These are phyloP conservation scores for Aspergillus cejpii DNA, from an alignment of 2,329 filamentous ascomycete species.

Conservation along the genomic window DNA sequence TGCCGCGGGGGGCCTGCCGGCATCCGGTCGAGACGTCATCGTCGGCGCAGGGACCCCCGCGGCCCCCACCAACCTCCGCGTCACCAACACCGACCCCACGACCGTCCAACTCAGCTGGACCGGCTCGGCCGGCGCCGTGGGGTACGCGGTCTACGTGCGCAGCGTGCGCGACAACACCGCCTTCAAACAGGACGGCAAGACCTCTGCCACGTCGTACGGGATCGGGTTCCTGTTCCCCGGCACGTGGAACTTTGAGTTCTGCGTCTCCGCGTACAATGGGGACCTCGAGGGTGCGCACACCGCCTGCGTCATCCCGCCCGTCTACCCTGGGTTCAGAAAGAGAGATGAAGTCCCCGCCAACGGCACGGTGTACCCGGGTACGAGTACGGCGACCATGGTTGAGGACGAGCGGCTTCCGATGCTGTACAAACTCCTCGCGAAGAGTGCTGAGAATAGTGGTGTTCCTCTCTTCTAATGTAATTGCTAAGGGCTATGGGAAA, in stretches of 20 bases:
- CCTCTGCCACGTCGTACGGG: not conserved
- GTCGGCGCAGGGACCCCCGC: not conserved
- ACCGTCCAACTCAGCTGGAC: not conserved
- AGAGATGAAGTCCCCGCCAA: too few relatives aligned
- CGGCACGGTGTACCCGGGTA: too few relatives aligned
- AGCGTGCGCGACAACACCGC: not conserved
- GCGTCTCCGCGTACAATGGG: conserved; percentile 1
- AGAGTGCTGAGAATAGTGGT: too few relatives aligned
- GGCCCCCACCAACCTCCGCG: not conserved
- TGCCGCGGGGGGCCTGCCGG: not conserved
- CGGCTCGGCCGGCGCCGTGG: not conserved
- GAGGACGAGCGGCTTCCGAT: too few relatives aligned
- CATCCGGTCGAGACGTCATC: not conserved
- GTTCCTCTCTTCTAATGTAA: too few relatives aligned
- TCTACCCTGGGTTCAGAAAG: too few relatives aligned
- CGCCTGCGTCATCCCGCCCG: not conserved
- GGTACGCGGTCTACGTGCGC: not conserved
- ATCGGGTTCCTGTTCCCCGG: not conserved
- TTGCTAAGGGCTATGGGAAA: too few relatives aligned
- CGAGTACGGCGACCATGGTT: too few relatives aligned
- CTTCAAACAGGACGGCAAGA: not conserved
- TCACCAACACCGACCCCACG: not conserved
- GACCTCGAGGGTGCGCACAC: not conserved
- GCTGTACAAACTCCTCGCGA: too few relatives aligned
- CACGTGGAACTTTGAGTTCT: not conserved